Conservation (phyloP, 179 eudicot genomes). For the Drosera spatulata region DNA sequence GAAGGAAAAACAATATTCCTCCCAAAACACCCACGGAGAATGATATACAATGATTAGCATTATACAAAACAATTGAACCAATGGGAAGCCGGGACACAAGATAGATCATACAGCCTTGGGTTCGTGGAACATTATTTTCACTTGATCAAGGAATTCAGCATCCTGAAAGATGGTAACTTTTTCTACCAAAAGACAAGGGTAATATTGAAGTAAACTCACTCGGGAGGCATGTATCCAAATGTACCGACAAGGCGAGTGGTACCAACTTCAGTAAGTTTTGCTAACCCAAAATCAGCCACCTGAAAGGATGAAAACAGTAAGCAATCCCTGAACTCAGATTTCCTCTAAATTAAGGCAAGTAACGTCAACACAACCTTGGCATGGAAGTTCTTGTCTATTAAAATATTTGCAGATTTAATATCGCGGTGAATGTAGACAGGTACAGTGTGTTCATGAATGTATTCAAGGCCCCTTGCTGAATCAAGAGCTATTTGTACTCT, state of each 20-base stretch:
- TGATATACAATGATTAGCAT: no score
- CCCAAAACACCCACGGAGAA: no score
- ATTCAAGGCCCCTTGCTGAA: conserved; percentile 78
- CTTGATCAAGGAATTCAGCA: no score
- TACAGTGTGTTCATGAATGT: conserved; percentile 72
- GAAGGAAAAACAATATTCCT: no score
- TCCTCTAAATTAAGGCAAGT: neutral
- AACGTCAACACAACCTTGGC: conserved; percentile 35
- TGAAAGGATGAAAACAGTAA: conserved; percentile 9
- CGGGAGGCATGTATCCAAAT: conserved; percentile 77
- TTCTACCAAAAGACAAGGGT: no score
- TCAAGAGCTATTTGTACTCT: conserved; percentile 78
- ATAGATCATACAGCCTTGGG: no score
- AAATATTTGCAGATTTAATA: conserved; percentile 57
- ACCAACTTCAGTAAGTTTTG: conserved; percentile 55
- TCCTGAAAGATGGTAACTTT: no score
- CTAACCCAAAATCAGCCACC: conserved; percentile 78
- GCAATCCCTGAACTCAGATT: neutral
- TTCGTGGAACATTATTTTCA: no score
- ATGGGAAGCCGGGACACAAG: no score
- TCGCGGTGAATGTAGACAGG: conserved; percentile 68
- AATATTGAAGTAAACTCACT: conserved; percentile 24
- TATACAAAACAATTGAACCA: no score
- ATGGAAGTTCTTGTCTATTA: conserved; percentile 41
- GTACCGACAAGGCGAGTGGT: conserved; percentile 57